These are phyloP conservation scores for Zygoascus biomembranicola DNA, from an alignment of 805 yeast genomes.

Conservation along the genomic window DNA sequence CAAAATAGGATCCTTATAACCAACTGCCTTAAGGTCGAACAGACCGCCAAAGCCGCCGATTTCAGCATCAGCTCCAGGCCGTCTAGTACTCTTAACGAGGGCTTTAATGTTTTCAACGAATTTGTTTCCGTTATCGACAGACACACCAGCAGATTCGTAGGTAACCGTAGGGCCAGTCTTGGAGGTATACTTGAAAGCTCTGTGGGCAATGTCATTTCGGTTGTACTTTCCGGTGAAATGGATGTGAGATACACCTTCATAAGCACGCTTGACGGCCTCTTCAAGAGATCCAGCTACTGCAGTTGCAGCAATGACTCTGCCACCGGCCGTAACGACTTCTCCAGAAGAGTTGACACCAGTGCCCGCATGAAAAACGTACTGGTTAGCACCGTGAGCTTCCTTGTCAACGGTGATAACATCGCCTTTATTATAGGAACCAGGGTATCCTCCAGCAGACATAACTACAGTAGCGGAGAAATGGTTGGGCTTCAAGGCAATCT, in stretches of 20 bases:
- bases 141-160: constrained; percentile 93
- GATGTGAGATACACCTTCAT: constrained; percentile 72
- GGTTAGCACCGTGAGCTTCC: constrained; percentile 40
- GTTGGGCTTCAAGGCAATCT: constrained; percentile 38
- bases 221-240: constrained; percentile 67
- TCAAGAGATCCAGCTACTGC: constrained; percentile 70
- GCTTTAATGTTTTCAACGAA: constrained; percentile 86
- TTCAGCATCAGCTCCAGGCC: constrained; percentile 95
- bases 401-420: constrained; percentile 62
- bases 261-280: constrained; percentile 80
- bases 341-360: constrained; percentile 50
- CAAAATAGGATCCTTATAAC: constrained; percentile 65
- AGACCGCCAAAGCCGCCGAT: constrained; percentile 99
- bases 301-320: constrained; percentile 93
- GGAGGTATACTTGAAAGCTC: constrained; percentile 65
- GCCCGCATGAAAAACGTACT: constrained; percentile 93
- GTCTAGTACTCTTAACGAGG: constrained; percentile 82
- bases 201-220: constrained; percentile 91
- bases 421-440: constrained; percentile 78
- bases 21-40: constrained; percentile 83
- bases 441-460: constrained; percentile 95
- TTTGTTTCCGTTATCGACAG: constrained; percentile 90
- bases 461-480: constrained; percentile 87
- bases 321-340: constrained; percentile 77
- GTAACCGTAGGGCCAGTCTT: constrained; percentile 37